Conservation (phyloP, 2,329 filamentous ascomycete species). For the Chrysoporthe austroafricana region DNA sequence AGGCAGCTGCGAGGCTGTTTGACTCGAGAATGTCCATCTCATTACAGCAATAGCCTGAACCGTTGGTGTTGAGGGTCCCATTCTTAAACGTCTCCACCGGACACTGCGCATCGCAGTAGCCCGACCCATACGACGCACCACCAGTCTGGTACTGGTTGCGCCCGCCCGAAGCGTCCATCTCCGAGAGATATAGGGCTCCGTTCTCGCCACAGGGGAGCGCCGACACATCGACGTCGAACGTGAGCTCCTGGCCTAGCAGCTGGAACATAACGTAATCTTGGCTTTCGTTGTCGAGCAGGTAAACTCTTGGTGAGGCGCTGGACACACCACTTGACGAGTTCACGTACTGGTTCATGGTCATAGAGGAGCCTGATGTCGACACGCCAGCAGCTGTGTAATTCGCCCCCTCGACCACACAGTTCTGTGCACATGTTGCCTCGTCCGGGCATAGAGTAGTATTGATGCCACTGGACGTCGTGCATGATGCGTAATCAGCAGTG, state of each 20-base stretch:
- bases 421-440: slow-evolving; percentile 48
- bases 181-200: slow-evolving; percentile 51
- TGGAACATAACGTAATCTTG: slow-evolving; percentile 48
- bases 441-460: slow-evolving; percentile 46
- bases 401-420: slow-evolving; percentile 52
- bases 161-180: slow-evolving; percentile 55
- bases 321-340: slow-evolving; percentile 28
- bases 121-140: slow-evolving; percentile 51
- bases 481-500: slow-evolving; percentile 35
- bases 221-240: slow-evolving; percentile 67
- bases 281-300: slow-evolving; percentile 42
- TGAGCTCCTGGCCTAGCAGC: slow-evolving; percentile 62
- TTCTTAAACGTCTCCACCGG: slow-evolving; percentile 45
- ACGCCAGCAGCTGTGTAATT: slow-evolving; percentile 44
- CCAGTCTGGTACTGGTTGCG: slow-evolving; percentile 42
- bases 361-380: slow-evolving; percentile 32
- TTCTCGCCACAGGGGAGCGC: slow-evolving; percentile 65
- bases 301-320: slow-evolving; percentile 50
- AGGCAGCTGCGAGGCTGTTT: slow-evolving; percentile 59
- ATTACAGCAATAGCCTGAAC: slow-evolving; percentile 51
- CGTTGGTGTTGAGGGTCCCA: slow-evolving; percentile 46
- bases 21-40: slow-evolving; percentile 62
- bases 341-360: slow-evolving; percentile 37
- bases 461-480: slow-evolving; percentile 32
- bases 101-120: slow-evolving; percentile 47